Evolutionary conservation across 768 basidiomycete species (phyloP).

Genomic region (Xanthoconium purpureum): DNA sequence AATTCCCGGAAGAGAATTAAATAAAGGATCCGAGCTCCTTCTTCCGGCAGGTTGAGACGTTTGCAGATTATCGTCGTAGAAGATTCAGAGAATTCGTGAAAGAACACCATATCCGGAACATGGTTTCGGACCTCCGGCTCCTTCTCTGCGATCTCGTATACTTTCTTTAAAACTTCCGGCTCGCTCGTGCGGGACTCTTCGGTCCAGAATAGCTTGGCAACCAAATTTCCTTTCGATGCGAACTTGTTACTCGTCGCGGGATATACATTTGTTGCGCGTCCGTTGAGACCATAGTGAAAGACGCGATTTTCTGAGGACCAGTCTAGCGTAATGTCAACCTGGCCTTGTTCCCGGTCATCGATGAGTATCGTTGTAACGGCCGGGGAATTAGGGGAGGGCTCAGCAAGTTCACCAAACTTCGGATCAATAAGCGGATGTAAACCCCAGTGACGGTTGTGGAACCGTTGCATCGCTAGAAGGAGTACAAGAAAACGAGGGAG

Average conservation of each 20-base stretch:
- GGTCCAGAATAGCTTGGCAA: neutral
- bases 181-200: neutral
- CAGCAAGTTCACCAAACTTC: neutral
- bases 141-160: neutral
- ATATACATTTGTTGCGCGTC: neutral
- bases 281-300: neutral
- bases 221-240: neutral
- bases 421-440: neutral
- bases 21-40: neutral
- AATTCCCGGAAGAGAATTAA: conserved; percentile 1
- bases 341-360: neutral
- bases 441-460: neutral
- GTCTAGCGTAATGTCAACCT: neutral
- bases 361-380: neutral
- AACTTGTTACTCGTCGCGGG: neutral
- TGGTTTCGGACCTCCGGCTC: neutral
- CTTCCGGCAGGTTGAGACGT: neutral
- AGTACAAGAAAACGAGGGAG: too few relatives aligned
- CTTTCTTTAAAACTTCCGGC: neutral
- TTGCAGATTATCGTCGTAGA: neutral
- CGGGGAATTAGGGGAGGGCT: neutral
- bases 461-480: too few relatives aligned
- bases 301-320: neutral
- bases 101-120: neutral
- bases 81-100: neutral